Percentiles rank a stretch among this genome's conserved stretches.
These are phyloP conservation scores for Carpinus fangiana DNA, from an alignment of 306 rosid species.

Conservation along the genomic window DNA sequence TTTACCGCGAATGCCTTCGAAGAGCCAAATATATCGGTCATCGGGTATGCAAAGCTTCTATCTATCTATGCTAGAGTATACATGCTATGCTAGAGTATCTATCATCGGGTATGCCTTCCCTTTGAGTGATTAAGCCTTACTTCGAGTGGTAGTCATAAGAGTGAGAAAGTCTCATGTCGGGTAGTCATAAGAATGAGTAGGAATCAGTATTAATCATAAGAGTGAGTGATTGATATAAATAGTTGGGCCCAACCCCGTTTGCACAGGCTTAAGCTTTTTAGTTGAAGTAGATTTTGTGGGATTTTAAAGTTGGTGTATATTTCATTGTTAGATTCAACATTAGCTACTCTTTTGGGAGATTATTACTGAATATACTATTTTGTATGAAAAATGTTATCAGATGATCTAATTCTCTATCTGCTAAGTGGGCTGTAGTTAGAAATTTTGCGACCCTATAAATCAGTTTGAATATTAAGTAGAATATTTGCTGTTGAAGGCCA, in stretches of 20 bases:
- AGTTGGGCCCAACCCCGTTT: neutral
- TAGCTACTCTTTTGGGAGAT: neutral
- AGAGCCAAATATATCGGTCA: constrained; percentile 87
- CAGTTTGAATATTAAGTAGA: neutral
- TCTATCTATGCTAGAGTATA: neutral
- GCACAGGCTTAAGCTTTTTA: neutral
- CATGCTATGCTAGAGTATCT: too few relatives aligned
- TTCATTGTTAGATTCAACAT: neutral
- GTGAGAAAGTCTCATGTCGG: neutral
- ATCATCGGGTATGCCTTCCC: too few relatives aligned
- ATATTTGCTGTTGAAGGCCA: neutral
- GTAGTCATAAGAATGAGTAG: neutral
- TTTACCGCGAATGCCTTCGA: constrained; percentile 90
- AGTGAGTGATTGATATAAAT: neutral
- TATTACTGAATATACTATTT: neutral
- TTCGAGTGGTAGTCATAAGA: neutral
- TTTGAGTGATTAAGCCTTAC: neutral
- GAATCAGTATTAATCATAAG: too few relatives aligned
- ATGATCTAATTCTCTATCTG: neutral
- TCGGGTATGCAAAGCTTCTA: constrained; percentile 45
- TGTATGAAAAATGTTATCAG: neutral
- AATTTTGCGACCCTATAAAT: neutral
- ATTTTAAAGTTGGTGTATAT: neutral
- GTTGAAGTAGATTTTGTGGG: neutral
- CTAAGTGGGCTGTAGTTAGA: neutral